Conservation (phyloP, 2,329 filamentous ascomycete species). For the Rhytidhysteron rufulum region DNA sequence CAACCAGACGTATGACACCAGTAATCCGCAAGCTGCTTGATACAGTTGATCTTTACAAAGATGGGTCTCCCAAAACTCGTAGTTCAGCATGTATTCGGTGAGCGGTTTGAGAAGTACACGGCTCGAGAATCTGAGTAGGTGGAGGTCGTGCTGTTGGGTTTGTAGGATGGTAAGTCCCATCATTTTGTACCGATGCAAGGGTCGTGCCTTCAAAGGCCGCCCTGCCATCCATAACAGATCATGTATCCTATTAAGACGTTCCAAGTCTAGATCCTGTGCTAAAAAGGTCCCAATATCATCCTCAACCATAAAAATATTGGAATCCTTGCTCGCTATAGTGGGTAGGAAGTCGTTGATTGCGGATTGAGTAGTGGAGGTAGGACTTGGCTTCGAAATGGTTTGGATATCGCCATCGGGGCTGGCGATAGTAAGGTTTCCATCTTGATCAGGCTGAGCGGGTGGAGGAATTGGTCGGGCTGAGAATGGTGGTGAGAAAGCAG, state of each 20-base stretch:
- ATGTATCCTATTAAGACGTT: slow-evolving; percentile 30
- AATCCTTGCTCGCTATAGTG: slow-evolving; percentile 22
- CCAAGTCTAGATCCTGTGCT: slow-evolving; percentile 24
- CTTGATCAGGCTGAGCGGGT: not conserved
- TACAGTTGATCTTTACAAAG: slow-evolving; percentile 18
- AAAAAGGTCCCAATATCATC: slow-evolving; percentile 24
- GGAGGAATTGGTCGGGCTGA: not conserved
- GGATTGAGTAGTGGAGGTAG: not conserved
- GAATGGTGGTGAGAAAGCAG: slow-evolving; percentile 2
- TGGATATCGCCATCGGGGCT: not conserved
- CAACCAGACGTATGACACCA: slow-evolving; percentile 35
- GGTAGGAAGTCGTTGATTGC: slow-evolving; percentile 25
- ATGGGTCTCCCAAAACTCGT: slow-evolving; percentile 27
- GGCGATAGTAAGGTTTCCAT: not conserved
- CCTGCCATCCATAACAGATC: slow-evolving; percentile 34
- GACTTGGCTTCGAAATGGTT: not conserved
- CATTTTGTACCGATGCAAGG: slow-evolving; percentile 35
- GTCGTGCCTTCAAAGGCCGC: slow-evolving; percentile 31
- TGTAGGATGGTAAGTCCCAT: slow-evolving; percentile 24
- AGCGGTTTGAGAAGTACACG: slow-evolving; percentile 30
- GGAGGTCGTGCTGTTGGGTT: slow-evolving; percentile 34
- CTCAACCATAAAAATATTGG: slow-evolving; percentile 18
- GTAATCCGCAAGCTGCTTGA: slow-evolving; percentile 25
- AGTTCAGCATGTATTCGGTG: slow-evolving; percentile 26
- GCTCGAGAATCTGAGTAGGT: slow-evolving; percentile 30